phyloP scores from a whole-genome alignment of 2,329 filamentous ascomycete genomes.

The Aspergillus costaricaensis region DNA sequence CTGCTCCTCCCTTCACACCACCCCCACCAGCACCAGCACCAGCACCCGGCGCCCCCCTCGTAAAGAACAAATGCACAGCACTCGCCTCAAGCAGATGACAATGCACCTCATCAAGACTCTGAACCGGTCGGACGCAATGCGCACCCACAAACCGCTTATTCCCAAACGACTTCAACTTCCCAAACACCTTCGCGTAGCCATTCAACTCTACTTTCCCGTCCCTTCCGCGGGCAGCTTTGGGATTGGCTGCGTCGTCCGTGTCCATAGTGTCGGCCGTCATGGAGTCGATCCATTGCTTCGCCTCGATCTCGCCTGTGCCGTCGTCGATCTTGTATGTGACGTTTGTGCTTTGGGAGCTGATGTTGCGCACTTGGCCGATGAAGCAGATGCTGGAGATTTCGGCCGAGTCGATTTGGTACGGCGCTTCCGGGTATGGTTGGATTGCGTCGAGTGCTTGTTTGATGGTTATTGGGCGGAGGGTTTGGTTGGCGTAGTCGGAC shows the following conservation, averaged over 20 bases:
- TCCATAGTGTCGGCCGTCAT: slow-evolving; percentile 48
- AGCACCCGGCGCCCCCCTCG: slow-evolving; percentile 62
- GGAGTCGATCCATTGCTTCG: slow-evolving; percentile 53
- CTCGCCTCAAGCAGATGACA: slow-evolving; percentile 91
- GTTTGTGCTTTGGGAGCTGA: slow-evolving; percentile 85
- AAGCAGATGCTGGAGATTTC: slow-evolving; percentile 77
- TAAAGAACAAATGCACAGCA: slow-evolving; percentile 82
- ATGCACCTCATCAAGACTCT: slow-evolving; percentile 87
- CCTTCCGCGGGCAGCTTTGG: slow-evolving; percentile 45
- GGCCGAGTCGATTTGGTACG: slow-evolving; percentile 80
- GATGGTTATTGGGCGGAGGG: slow-evolving; percentile 88
- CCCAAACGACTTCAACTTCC: slow-evolving; percentile 79
- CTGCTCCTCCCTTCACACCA: slow-evolving; percentile 15
- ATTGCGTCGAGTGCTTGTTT: slow-evolving; percentile 88
- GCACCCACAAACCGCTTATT: slow-evolving; percentile 80
- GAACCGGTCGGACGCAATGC: slow-evolving; percentile 75
- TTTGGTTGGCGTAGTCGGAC: slow-evolving; percentile 70
- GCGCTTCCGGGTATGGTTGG: slow-evolving; percentile 70
- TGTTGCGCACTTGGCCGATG: slow-evolving; percentile 85
- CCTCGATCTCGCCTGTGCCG: slow-evolving; percentile 88
- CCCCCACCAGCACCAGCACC: slow-evolving; percentile 50
- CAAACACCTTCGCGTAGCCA: slow-evolving; percentile 82
- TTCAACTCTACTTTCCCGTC: slow-evolving; percentile 64
- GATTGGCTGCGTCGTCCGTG: slow-evolving; percentile 39
- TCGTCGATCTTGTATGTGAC: slow-evolving; percentile 93